These are phyloP conservation scores for Trametes cubensis DNA, from an alignment of 768 basidiomycete species.

Conservation along the genomic window DNA sequence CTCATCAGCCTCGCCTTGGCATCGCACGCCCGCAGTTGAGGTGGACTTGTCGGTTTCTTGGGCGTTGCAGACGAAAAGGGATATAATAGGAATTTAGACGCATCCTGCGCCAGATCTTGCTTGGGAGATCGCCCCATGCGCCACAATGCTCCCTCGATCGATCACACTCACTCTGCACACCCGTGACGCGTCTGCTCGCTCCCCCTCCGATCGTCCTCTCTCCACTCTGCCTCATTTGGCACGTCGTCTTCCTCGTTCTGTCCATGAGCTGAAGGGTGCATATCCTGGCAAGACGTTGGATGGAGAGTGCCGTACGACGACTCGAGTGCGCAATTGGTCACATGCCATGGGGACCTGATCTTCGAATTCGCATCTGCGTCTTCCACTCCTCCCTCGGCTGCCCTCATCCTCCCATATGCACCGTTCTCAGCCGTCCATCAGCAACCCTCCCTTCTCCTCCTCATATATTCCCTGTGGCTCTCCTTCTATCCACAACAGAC, in stretches of 20 bases:
- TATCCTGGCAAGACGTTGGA: not conserved
- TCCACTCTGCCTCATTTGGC: not conserved
- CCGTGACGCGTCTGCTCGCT: too few relatives aligned
- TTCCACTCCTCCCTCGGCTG: not conserved
- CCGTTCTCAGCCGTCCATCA: too few relatives aligned
- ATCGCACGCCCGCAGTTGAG: too few relatives aligned
- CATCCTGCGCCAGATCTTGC: not conserved
- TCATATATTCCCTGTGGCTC: not conserved
- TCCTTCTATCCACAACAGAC: not conserved
- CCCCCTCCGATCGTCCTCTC: conserved; percentile 13
- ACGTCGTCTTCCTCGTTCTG: not conserved
- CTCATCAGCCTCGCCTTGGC: too few relatives aligned
- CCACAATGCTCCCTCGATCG: conserved; percentile 6
- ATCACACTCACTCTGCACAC: not conserved
- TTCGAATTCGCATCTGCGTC: not conserved
- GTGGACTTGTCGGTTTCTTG: too few relatives aligned
- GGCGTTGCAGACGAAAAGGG: too few relatives aligned
- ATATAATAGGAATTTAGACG: not conserved
- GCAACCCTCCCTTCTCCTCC: not conserved
- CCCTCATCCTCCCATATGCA: too few relatives aligned
- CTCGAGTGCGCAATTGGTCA: too few relatives aligned
- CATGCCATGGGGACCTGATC: not conserved
- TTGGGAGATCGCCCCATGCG: not conserved
- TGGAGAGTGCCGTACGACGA: too few relatives aligned
- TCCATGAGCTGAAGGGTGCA: not conserved